phyloP scores from a whole-genome alignment of 78 protist genomes.

The Chrysochromulina parva region DNA sequence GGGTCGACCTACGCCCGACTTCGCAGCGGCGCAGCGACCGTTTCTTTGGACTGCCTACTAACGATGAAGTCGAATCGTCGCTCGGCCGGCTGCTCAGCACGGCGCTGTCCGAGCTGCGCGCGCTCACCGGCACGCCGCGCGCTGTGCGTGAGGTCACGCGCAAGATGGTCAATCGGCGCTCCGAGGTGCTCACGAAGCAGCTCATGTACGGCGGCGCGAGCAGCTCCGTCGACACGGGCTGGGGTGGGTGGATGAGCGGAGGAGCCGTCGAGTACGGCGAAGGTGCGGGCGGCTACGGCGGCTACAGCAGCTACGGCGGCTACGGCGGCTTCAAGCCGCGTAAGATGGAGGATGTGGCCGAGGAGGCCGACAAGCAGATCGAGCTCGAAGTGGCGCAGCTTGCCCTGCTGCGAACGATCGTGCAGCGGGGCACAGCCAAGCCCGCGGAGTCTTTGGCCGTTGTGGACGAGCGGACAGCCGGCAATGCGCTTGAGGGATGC shows the following conservation, averaged over 20 bases:
- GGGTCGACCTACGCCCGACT: not conserved
- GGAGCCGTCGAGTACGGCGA: not conserved
- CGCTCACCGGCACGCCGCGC: not conserved
- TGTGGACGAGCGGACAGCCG: too few relatives aligned
- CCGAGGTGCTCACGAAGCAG: not conserved
- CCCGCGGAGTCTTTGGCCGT: too few relatives aligned
- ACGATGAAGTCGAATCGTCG: not conserved
- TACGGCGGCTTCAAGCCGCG: not conserved
- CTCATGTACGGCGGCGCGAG: not conserved
- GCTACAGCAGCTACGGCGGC: not conserved
- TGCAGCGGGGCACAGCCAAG: too few relatives aligned
- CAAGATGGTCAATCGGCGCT: not conserved
- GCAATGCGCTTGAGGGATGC: too few relatives aligned
- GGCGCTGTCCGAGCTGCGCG: not conserved
- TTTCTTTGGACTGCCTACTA: not conserved
- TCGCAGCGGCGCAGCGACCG: not conserved
- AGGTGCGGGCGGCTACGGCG: not conserved
- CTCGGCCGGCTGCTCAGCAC: not conserved
- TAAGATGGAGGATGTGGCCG: not conserved
- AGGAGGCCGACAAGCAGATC: not conserved
- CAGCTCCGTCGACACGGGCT: not conserved
- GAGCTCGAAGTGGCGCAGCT: not conserved
- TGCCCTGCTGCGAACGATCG: too few relatives aligned
- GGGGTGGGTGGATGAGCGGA: not conserved
- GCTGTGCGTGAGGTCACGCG: not conserved